A percentile compares a stretch with the other conserved stretches of the same genome.
Evolutionary conservation across 768 basidiomycete species (phyloP).

Genomic region (Termitomyces sp.): DNA sequence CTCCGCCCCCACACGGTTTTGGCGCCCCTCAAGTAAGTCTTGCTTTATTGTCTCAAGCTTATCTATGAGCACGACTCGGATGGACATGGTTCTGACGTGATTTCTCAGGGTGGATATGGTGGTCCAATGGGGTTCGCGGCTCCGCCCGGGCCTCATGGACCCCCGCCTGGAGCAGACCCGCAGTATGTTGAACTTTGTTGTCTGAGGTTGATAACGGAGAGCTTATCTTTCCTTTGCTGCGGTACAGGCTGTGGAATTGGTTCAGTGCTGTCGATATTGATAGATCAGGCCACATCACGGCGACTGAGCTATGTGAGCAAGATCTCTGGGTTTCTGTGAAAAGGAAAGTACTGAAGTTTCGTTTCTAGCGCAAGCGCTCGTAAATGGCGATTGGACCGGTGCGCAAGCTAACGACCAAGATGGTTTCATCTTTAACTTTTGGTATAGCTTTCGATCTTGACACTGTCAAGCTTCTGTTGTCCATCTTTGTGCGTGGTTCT

Average conservation of each 20-base stretch:
- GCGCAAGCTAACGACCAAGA: constrained; percentile 22
- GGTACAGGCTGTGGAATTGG: constrained; percentile 63
- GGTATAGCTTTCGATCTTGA: constrained; percentile 72
- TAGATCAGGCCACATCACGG: constrained; percentile 60
- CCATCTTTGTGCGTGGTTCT: constrained; percentile 56
- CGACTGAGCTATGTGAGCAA: constrained; percentile 59
- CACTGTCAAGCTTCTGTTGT: constrained; percentile 82
- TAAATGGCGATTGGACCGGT: constrained; percentile 75
- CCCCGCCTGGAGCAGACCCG: constrained; percentile 68
- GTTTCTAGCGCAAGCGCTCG: constrained; percentile 36
- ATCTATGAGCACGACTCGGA: neutral
- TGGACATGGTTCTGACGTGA: neutral
- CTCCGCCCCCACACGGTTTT: constrained; percentile 18
- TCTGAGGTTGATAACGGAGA: neutral
- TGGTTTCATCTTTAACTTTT: neutral
- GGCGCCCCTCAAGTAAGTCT: constrained; percentile 11
- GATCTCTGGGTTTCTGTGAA: neutral
- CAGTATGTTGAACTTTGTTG: constrained; percentile 41
- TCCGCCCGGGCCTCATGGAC: constrained; percentile 28
- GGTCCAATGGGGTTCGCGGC: constrained; percentile 29
- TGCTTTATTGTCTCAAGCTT: neutral
- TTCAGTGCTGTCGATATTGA: constrained; percentile 66
- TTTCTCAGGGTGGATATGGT: constrained; percentile 24
- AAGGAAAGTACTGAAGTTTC: neutral
- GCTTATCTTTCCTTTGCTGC: neutral